Base-by-base conservation (phyloP, 768 basidiomycete species). In the Daedalea quercina region DNA sequence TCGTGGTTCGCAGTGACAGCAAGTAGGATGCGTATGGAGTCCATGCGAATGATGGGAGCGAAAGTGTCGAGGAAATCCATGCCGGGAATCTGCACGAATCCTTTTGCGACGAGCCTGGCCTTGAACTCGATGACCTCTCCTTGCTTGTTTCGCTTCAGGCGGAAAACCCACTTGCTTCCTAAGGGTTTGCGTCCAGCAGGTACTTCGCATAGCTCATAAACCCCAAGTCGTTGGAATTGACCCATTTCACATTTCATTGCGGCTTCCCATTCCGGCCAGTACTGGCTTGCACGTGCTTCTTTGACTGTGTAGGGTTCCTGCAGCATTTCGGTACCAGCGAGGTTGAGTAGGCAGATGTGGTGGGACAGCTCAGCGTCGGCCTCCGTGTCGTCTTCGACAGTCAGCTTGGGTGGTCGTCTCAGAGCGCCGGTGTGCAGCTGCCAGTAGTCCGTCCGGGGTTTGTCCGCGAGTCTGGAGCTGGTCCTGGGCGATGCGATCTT, bases 31-130 rank as follows among this genome's bases (percentile, higher is more conserved):
- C 49, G 44, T 26, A 48, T 24, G 40, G 52, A 15, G 28, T 7
- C 24, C n/a, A 24, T 3, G 4, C 24, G 23, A 20, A 25, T n/a
- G 3, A 40, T 42, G n/a, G 52, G 52, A 2, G 52, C 52, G 25
- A 43, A 54, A 3, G 62, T 65, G 28, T 66, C 53, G 35, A 51
- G 50, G 54, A 59, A 67, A 53, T 67, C 63, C 34, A 58, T 25
- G 19, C 67, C 63, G 8, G 50, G 57, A 1, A 62, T 50, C 51
- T 72, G 71, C 0, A 66, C 62, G 60, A 65, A 76, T 0, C 75
- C 74, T 50, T 73, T 64, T 0, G 72, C 73, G 0, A 76, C 73
- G 1, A 78, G 66, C 12, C 71, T 54, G 11, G 67, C 74, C 59
- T 77, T 75, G 62, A 54, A 53, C 34, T 44, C 42, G 2, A 45